These are phyloP conservation scores for Panaeolus cyanescens DNA, from an alignment of 768 basidiomycete species.

Conservation along the genomic window DNA sequence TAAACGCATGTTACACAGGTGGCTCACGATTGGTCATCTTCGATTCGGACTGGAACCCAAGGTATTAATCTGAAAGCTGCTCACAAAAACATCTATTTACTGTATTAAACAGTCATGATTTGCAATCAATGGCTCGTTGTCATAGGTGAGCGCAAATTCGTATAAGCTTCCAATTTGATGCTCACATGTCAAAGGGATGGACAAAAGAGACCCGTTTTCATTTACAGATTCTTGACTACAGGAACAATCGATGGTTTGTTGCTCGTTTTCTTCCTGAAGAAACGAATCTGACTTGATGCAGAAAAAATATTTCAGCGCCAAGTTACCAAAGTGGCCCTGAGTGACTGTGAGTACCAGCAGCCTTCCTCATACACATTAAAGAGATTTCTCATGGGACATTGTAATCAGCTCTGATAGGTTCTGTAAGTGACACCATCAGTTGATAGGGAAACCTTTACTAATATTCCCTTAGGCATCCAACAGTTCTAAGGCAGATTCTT, in stretches of 20 bases:
- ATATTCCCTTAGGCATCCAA: constrained; percentile 28
- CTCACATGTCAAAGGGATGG: constrained; percentile 67
- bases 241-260: constrained; percentile 85
- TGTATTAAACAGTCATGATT: constrained; percentile 64
- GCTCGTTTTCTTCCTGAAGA: neutral
- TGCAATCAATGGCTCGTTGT: constrained; percentile 97
- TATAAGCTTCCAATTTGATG: constrained; percentile 7
- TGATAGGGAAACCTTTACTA: neutral
- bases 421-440: constrained; percentile 37
- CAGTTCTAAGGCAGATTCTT: constrained; percentile 77
- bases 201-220: constrained; percentile 88
- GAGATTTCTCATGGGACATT: neutral
- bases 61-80: constrained; percentile 39
- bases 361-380: neutral
- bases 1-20: constrained; percentile 30
- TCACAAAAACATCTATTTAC: neutral
- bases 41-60: constrained; percentile 95
- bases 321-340: constrained; percentile 90
- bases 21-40: constrained; percentile 85
- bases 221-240: constrained; percentile 83
- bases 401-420: constrained; percentile 67
- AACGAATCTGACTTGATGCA: constrained; percentile 24
- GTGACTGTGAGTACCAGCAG: constrained; percentile 61
- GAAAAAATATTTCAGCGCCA: constrained; percentile 95
- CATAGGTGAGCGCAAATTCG: constrained; percentile 60